A percentile compares a stretch with the other conserved stretches of the same genome.
Evolutionary conservation across 352 stramenopile genomes (phyloP).

Genomic region (Globisporangium cylindrosporum): DNA sequence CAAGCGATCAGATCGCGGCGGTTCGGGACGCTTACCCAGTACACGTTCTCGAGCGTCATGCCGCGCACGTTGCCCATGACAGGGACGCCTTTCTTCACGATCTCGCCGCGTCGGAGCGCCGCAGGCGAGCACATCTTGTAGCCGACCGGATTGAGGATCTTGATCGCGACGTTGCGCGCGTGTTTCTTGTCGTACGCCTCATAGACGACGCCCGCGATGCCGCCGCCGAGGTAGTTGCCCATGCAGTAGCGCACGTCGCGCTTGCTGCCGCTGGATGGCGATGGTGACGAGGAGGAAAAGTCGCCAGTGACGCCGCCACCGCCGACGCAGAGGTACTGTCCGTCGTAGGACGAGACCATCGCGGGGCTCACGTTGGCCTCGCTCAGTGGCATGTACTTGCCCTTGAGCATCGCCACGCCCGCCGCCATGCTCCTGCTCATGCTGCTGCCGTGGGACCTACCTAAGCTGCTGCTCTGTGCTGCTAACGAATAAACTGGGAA

Average conservation of each 20-base stretch:
- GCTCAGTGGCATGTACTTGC: constrained; percentile 87
- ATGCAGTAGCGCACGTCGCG: constrained; percentile 60
- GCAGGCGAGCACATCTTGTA: constrained; percentile 88
- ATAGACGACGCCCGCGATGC: constrained; percentile 92
- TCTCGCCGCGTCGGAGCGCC: constrained; percentile 76
- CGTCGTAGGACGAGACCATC: constrained; percentile 76
- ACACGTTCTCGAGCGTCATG: constrained; percentile 77
- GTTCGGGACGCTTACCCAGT: constrained; percentile 67
- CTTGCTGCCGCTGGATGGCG: not conserved
- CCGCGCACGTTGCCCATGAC: constrained; percentile 46
- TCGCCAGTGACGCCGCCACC: not conserved
- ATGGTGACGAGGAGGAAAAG: constrained; percentile 21
- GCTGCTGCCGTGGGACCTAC: not conserved
- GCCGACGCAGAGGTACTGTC: constrained; percentile 66
- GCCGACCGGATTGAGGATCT: constrained; percentile 96
- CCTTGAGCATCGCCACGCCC: constrained; percentile 50
- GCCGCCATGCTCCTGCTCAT: constrained; percentile 8
- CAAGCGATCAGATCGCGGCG: constrained; percentile 65
- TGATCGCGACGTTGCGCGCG: constrained; percentile 90
- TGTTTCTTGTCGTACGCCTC: constrained; percentile 82
- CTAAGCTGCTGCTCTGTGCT: not conserved
- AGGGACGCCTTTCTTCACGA: constrained; percentile 74
- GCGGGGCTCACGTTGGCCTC: constrained; percentile 76
- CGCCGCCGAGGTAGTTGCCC: constrained; percentile 91
- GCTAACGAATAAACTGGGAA: not conserved